These are phyloP conservation scores for Mucor plumbeus DNA, from an alignment of 371 early-diverging fungal species.

Conservation along the genomic window DNA sequence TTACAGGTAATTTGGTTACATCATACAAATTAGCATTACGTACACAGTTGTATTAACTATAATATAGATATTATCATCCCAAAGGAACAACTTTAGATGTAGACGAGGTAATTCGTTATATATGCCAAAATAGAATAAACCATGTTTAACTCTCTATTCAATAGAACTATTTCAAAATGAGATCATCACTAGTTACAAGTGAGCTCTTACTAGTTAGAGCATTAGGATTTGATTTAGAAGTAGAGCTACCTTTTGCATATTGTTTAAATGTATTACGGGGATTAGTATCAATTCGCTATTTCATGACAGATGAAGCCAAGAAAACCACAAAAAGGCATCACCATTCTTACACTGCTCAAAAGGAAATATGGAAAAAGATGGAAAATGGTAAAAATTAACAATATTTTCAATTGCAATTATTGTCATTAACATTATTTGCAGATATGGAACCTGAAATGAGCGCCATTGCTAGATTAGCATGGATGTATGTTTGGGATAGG, in stretches of 20 bases:
- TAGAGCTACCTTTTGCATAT: slow-evolving; percentile 53
- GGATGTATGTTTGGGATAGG: slow-evolving; percentile 56
- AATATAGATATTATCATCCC: slow-evolving; percentile 47
- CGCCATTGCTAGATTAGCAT: slow-evolving; percentile 44
- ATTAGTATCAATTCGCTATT: slow-evolving; percentile 44
- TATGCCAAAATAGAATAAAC: no score
- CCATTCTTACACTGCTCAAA: slow-evolving; percentile 35
- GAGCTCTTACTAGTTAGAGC: slow-evolving; percentile 53
- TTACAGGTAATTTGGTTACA: slow-evolving; percentile 34
- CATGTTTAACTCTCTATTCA: no score
- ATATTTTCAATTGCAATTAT: background rate
- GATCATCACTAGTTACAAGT: slow-evolving; percentile 49
- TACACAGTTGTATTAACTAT: background rate
- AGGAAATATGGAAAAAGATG: slow-evolving; percentile 47
- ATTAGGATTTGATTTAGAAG: slow-evolving; percentile 52
- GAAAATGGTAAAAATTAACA: slow-evolving; percentile 31
- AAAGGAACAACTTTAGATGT: slow-evolving; percentile 41
- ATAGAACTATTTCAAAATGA: slow-evolving; percentile 48
- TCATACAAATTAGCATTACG: no score
- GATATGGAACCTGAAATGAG: slow-evolving; percentile 51
- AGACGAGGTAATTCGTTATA: slow-evolving; percentile 22
- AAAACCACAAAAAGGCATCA: slow-evolving; percentile 19
- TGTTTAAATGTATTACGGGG: slow-evolving; percentile 49
- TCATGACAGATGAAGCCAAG: slow-evolving; percentile 27
- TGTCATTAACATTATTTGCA: background rate